Evolutionary conservation across 2,329 filamentous ascomycete species (phyloP), one percentile per base, ranked within the genome.

Genomic region (Fusarium torreyae): DNA sequence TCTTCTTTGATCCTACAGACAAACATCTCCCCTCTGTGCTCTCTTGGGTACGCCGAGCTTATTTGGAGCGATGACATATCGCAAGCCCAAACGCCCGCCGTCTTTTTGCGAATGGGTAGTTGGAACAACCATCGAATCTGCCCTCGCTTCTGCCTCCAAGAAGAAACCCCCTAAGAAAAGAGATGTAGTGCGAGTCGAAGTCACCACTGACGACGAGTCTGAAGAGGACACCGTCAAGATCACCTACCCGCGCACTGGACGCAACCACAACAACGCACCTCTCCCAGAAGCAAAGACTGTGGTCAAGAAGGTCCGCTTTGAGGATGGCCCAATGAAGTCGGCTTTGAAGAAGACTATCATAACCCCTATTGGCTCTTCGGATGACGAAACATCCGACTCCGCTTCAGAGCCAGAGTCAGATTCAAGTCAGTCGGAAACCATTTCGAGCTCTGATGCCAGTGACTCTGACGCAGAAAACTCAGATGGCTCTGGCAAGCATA

Each of bases 151-250:
- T 7, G 56, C 72, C 6, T 72, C 74, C 13, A 71, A 74, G 58
- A 72, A 71, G 46, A 75, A 75, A 22, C 72, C 56, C 20, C 71
- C 53, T 20, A 75, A 57, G 53, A 69, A 66, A 39, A 71, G 77
- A 46, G 76, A 77, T 18, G 74, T 82, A 13, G 71, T 84, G 58
- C 79, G 73, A 22, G 72, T 86, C 33, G 79, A 83, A 52, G 72
- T 86, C 3, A 78, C 81, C 15, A 87, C 86, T 13, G 85, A 88
- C 63, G 85, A 87, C 43, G 84, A 86, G 57, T 81, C 80, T n/a
- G 81, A 83, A 9, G 78, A 81, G 26, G 86, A 88, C 53, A 82
- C 79, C 5, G 74, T 87, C 54, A 80, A 76, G 18, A 74, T 88
- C 38, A 85, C 83, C 2, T 85, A 86, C 52, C 85, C 86, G 2